Conservation (phyloP, 2,329 filamentous ascomycete genomes). For the Fonsecaea erecta region DNA sequence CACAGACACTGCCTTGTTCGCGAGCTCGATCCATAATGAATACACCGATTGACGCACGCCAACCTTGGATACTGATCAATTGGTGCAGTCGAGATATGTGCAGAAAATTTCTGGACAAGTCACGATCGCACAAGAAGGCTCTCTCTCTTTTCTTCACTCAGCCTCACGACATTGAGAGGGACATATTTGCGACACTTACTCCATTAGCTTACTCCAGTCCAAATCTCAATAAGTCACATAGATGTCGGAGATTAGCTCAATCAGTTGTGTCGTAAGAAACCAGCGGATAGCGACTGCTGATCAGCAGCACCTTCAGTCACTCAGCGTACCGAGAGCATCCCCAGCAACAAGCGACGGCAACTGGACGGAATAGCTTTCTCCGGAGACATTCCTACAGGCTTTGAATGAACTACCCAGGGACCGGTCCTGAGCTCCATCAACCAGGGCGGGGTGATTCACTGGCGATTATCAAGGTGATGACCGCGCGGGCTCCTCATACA, state of each 20-base stretch:
- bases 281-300: neutral
- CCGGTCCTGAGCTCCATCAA: neutral
- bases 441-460: neutral
- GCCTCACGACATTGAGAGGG: neutral
- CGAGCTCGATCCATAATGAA: constrained; percentile 17
- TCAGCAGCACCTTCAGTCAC: neutral
- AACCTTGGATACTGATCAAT: neutral
- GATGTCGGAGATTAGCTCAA: neutral
- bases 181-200: neutral
- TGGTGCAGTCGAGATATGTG: neutral
- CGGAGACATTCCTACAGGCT: neutral
- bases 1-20: constrained; percentile 33
- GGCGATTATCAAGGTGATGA: neutral
- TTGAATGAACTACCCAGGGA: neutral
- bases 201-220: neutral
- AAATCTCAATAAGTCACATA: neutral
- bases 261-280: neutral
- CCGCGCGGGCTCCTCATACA: neutral
- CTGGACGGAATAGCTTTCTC: neutral
- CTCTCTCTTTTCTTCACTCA: neutral
- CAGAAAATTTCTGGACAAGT: neutral
- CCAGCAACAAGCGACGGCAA: neutral
- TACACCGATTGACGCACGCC: neutral
- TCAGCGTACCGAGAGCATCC: too few relatives aligned
- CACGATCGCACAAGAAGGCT: neutral